Base-by-base conservation (phyloP, 1,139 yeast genomes). In the Candida freyschussii region DNA sequence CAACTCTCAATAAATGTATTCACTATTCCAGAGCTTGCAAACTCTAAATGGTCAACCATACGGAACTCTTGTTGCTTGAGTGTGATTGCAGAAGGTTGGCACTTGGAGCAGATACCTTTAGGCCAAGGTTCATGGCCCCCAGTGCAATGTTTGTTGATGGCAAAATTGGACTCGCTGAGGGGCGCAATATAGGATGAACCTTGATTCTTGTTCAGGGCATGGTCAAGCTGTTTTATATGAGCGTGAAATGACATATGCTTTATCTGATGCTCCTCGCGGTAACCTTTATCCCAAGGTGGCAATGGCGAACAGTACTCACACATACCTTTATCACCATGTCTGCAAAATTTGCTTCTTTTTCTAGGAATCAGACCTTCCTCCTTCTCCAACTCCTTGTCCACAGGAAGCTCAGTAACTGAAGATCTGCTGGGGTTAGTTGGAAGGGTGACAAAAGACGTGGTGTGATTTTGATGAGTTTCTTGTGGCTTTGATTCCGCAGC, bases 11-110 rank as follows among this genome's bases (percentile, higher is more conserved):
- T 84, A 57, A 93, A 91, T 24, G 71, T 66, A 56, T 91, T 85
- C 37, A 93, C 73, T 21, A 87, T 72, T 5, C 67, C 65, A 28
- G 87, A 75, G 41, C 75, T 76, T 13, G 87, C 78, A 58, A 89
- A 84, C 57, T 91, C 97, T 19, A 91, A 93, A 62, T 93, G 97
- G 58, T 93, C 99, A 14, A 93, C 95, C 96, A 91, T 85, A 52
- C 99, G 72, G 57, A 84, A 93, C 29, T 72, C 68, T 57, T 93
- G 98, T 55, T 80, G 89, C 55, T 83, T 95, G 42, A 93, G 66
- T 0, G 97, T 87, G 37, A 93, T 86, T 0, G 96, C 94, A 1
- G 95, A 78, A 1, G 98, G 97, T 57, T 89, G 97, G 58, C 98
- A 91, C 57, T 87, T 86, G n/a, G 95, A 82, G 55, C 98, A 91